phyloP scores from a whole-genome alignment of 2,329 filamentous ascomycete species.

The Fonsecaea monophora region DNA sequence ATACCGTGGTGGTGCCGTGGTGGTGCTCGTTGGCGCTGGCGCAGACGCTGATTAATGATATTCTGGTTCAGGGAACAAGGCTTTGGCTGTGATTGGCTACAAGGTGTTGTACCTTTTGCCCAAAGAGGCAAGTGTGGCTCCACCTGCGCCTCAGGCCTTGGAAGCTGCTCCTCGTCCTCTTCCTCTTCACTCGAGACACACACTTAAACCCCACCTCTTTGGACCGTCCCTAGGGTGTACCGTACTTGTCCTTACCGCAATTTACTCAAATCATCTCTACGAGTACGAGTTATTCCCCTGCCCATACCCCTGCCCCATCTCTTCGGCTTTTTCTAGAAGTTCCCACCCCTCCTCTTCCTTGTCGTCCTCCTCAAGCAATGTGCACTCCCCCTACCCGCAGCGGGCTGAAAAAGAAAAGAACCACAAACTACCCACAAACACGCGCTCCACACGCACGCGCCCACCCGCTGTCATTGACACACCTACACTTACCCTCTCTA shows the following conservation, averaged over 20 bases:
- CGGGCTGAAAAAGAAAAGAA: background rate
- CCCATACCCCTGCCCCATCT: background rate
- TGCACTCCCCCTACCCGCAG: background rate
- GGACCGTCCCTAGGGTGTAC: too few species aligned
- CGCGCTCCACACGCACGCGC: background rate
- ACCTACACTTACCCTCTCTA: background rate
- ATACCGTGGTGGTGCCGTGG: background rate
- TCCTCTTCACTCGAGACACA: background rate
- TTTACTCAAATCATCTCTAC: conserved; percentile 5
- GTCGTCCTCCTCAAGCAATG: too few species aligned
- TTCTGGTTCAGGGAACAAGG: conserved; percentile 20
- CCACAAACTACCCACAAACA: too few species aligned
- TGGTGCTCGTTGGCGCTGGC: background rate
- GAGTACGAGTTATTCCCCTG: background rate
- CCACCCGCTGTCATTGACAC: too few species aligned
- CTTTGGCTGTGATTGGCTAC: conserved; percentile 10
- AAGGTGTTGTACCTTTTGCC: conserved; percentile 9
- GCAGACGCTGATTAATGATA: conserved; percentile 19
- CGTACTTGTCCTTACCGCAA: too few species aligned
- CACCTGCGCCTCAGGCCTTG: conserved; percentile 1
- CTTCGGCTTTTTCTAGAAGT: background rate
- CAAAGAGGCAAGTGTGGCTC: conserved; percentile 11
- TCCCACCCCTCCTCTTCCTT: too few species aligned
- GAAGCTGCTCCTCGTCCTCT: background rate
- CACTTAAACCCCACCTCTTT: background rate